Evolutionary conservation across 78 protist species (phyloP).

Genomic region (Pigoraptor vietnamica): DNA sequence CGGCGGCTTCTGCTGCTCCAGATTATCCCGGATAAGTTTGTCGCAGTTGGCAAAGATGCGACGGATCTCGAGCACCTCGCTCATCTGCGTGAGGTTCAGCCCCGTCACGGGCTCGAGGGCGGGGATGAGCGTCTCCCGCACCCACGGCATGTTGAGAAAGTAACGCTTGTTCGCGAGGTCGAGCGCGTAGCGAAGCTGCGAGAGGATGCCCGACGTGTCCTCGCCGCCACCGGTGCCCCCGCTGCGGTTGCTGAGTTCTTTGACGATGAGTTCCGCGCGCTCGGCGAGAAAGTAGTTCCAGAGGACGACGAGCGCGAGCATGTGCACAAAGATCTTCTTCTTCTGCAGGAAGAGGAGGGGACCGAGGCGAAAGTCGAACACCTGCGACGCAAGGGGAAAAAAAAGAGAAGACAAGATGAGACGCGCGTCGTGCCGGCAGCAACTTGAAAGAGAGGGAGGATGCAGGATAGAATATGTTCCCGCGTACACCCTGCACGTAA

Average conservation of each 20-base stretch:
- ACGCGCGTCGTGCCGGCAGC: no score
- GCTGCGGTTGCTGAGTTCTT: neutral
- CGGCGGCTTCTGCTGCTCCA: neutral
- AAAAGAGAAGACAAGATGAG: neutral
- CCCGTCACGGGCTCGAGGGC: neutral
- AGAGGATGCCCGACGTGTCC: neutral
- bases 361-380: neutral
- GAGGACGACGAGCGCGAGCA: neutral
- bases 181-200: neutral
- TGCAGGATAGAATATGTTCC: no score
- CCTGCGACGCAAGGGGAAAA: neutral
- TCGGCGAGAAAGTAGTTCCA: neutral
- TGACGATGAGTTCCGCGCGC: neutral
- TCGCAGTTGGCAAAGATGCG: neutral
- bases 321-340: neutral
- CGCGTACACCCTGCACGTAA: no score
- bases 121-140: neutral
- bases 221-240: neutral
- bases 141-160: neutral
- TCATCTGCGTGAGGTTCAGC: neutral
- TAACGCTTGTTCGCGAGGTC: neutral
- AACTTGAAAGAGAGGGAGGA: no score
- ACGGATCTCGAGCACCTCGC: neutral
- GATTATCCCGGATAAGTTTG: neutral
- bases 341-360: neutral